Conservation (phyloP, 257 asterid species). For the Agastache rugosa region DNA sequence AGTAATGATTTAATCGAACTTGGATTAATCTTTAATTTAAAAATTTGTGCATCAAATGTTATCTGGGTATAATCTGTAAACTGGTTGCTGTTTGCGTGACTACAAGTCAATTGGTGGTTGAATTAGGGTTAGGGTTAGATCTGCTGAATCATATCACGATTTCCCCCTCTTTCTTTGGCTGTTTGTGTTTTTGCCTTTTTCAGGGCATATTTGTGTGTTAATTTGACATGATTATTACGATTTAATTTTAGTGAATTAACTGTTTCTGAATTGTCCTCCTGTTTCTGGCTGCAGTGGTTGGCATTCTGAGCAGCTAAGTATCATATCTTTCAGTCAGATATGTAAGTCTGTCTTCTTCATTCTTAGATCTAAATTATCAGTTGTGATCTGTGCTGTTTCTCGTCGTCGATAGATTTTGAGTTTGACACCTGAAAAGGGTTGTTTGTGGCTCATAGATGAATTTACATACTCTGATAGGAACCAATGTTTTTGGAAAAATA, state of each 20-base stretch:
- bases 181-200: neutral
- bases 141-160: conserved; percentile 39
- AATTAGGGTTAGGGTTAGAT: conserved; percentile 58
- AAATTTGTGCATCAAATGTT: conserved; percentile 1
- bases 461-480: conserved; percentile 4
- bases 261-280: conserved; percentile 18
- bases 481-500: neutral
- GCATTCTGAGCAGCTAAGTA: conserved; percentile 36
- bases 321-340: conserved; percentile 27
- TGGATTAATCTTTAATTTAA: conserved; percentile 19
- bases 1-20: conserved; percentile 10
- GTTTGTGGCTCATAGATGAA: conserved; percentile 24
- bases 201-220: conserved; percentile 14
- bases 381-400: conserved; percentile 20
- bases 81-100: conserved; percentile 28
- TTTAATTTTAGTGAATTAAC: neutral
- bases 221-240: conserved; percentile 25
- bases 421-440: conserved; percentile 14
- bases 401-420: neutral
- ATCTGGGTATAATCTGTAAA: conserved; percentile 15
- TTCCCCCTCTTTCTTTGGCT: conserved; percentile 6
- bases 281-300: conserved; percentile 37
- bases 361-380: conserved; percentile 23
- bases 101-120: conserved; percentile 36
- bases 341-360: conserved; percentile 27